phyloP scores from a whole-genome alignment of 1,284 basidiomycete genomes.

The Moniliella sp. region DNA sequence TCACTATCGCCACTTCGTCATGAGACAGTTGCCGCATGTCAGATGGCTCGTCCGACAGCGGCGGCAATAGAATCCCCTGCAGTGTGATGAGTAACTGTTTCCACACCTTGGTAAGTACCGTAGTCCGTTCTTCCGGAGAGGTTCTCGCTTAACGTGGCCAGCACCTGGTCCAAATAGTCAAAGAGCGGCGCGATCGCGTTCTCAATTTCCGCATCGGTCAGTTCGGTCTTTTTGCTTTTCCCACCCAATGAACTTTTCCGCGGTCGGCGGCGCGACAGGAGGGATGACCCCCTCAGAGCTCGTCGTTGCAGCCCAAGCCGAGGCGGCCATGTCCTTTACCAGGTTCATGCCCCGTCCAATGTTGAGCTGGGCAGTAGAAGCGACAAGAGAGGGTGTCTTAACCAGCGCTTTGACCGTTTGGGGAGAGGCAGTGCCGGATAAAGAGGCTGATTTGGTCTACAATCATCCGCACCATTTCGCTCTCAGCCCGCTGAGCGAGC shows the following conservation, averaged over 20 bases:
- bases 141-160: conserved; percentile 72
- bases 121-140: conserved; percentile 51
- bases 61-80: conserved; percentile 72
- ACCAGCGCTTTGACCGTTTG: conserved; percentile 36
- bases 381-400: too few species aligned
- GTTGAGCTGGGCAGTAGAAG: too few species aligned
- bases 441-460: conserved; percentile 82
- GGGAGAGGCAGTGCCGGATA: conserved; percentile 69
- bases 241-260: too few species aligned
- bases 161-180: conserved; percentile 85
- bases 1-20: conserved; percentile 88
- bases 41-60: conserved; percentile 65
- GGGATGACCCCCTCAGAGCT: too few species aligned
- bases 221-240: conserved; percentile 46
- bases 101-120: conserved; percentile 83
- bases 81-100: conserved; percentile 77
- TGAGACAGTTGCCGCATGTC: conserved; percentile 74
- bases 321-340: too few species aligned
- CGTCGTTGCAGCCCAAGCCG: too few species aligned
- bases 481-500: conserved; percentile 73
- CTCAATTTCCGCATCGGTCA: conserved; percentile 83
- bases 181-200: conserved; percentile 73
- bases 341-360: too few species aligned
- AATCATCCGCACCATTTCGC: conserved; percentile 85
- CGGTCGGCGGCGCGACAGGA: too few species aligned